Conservation (phyloP, 2,329 filamentous ascomycete species). For the Harringtonia lauricola region DNA sequence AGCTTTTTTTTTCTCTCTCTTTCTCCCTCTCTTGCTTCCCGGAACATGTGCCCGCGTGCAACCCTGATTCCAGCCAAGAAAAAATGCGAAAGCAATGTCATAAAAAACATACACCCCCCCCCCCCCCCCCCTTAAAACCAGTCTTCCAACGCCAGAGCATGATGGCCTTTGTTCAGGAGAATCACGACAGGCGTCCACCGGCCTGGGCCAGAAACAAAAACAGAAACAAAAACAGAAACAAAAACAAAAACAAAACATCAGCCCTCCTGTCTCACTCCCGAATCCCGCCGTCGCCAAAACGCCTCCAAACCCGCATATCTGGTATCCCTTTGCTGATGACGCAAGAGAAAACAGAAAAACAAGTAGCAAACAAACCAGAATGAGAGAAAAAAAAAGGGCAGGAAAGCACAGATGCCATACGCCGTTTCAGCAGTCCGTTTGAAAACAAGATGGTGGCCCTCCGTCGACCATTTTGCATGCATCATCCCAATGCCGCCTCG, state of each 20-base stretch:
- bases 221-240: not conserved
- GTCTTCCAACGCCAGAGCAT: constrained; percentile 5
- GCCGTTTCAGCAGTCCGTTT: not conserved
- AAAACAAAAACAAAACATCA: not conserved
- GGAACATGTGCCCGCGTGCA: too few species aligned
- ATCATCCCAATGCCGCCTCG: too few species aligned
- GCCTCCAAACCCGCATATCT: not conserved
- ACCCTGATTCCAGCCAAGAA: not conserved
- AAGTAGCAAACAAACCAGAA: not conserved
- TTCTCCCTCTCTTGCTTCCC: too few species aligned
- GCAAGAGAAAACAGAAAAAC: not conserved
- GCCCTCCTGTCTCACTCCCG: not conserved
- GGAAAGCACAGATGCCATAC: not conserved
- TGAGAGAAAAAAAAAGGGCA: not conserved
- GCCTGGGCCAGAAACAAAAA: not conserved
- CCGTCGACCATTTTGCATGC: too few species aligned
- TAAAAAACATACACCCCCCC: not conserved
- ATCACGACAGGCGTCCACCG: not conserved
- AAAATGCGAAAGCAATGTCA: not conserved
- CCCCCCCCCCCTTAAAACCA: not conserved
- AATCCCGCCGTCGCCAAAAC: not conserved
- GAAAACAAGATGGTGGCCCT: not conserved
- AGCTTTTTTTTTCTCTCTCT: not conserved
- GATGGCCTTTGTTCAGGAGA: not conserved
- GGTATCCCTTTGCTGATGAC: not conserved